Base-by-base conservation (phyloP, 352 stramenopile species). In the Globisporangium barbulae region DNA sequence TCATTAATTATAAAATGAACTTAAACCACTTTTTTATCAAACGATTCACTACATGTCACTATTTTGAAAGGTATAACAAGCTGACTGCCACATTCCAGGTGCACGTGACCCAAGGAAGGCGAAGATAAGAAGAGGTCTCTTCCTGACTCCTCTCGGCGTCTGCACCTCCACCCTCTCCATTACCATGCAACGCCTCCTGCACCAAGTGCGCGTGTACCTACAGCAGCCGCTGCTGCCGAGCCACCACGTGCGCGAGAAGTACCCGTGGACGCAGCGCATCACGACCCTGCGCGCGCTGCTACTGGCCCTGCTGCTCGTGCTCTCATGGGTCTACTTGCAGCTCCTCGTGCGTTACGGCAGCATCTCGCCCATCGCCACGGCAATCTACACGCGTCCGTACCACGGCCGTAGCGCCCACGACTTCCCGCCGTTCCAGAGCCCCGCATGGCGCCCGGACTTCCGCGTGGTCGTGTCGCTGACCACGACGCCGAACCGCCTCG, bases 381-480 rank as follows among this genome's bases (percentile, higher is more conserved):
- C 71, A 47, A 56, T 89, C 33, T 93, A 89, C 69, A 93, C 84
- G 22, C 77, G 72, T 1, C 53, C 79, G 1, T 91, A 84, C 59
- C 62, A 81, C 25, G 84, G 84, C 2, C 77, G 82, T 21, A 45
- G 53, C 0, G 71, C 70, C 5, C 59, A 68, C 17, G 81, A 93
- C 66, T 76, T 76, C 39, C 64, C 70, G 31, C 47, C 63, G 0
- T 48, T 56, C 9, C 61, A 56, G 13, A 74, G 72, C 2, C 71
- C 74, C 8, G 57, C 67, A 1, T 94, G 85, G 82, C 77, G 81
- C n/a, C 83, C 83, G 3, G 56, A 64, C 1, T 94, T 94, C 65
- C 77, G 81, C 49, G 83, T 94, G n/a, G 83, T 94, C 6, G 81
- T 94, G 53, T 91, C 81, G 37, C 77, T 94, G 47, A 94, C 85